Conservation (phyloP, 352 stramenopile species). For the Globisporangium acanthophoron region DNA sequence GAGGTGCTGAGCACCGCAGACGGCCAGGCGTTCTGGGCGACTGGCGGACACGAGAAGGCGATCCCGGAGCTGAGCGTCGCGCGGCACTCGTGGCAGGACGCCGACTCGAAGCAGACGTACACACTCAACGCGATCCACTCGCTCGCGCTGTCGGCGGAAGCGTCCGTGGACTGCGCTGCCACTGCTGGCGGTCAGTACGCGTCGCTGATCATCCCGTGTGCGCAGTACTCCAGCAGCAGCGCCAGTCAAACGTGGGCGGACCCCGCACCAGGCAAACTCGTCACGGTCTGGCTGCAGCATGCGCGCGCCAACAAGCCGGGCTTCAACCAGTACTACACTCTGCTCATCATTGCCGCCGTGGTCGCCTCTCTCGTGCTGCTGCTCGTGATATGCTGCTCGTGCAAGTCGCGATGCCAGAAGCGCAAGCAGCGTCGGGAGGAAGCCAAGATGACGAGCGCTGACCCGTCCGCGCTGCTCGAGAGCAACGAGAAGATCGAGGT, state of each 20-base stretch:
- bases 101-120: constrained; percentile 5
- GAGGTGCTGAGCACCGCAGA: background rate
- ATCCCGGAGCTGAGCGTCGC: constrained; percentile 17
- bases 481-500: background rate
- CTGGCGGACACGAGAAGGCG: constrained; percentile 11
- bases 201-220: constrained; percentile 21
- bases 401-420: constrained; percentile 2
- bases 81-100: constrained; percentile 17
- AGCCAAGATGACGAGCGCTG: constrained; percentile 13
- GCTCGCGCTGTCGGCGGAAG: constrained; percentile 6
- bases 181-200: background rate
- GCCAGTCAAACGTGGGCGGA: background rate
- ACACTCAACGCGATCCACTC: constrained; percentile 25
- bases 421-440: background rate
- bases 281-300: constrained; percentile 12
- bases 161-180: constrained; percentile 5
- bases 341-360: constrained; percentile 5
- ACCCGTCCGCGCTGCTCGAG: constrained; percentile 9
- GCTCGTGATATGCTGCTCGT: constrained; percentile 4
- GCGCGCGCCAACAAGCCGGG: constrained; percentile 5
- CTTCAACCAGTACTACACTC: constrained; percentile 4
- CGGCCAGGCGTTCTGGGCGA: constrained; percentile 24
- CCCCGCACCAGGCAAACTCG: constrained; percentile 1
- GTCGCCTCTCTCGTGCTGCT: constrained; percentile 6
- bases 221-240: background rate